Conservation (phyloP, 2,329 filamentous ascomycete species). For the Curvularia sp. region DNA sequence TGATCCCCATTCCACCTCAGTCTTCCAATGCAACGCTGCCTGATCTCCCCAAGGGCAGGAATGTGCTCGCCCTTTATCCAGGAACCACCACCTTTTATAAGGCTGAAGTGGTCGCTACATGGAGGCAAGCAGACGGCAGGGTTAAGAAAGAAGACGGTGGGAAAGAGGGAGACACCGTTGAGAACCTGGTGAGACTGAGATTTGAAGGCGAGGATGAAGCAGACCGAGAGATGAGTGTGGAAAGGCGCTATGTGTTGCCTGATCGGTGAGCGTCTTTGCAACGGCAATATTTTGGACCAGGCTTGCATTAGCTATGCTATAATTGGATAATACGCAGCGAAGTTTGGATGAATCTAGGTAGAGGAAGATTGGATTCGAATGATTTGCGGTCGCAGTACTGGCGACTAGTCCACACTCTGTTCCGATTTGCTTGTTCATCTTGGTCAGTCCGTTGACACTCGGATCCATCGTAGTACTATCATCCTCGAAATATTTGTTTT, state of each 20-base stretch:
- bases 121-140: conserved; percentile 46
- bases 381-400: neutral
- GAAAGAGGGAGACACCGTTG: conserved; percentile 51
- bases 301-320: neutral
- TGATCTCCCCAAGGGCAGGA: conserved; percentile 51
- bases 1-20: conserved; percentile 55
- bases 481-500: neutral
- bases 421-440: neutral
- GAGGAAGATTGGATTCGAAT: neutral
- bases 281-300: neutral
- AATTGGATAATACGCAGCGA: conserved; percentile 7
- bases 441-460: neutral
- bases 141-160: conserved; percentile 50
- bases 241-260: conserved; percentile 58
- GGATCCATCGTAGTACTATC: too few relatives aligned
- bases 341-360: conserved; percentile 3
- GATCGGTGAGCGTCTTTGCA: conserved; percentile 24
- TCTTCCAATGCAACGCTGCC: conserved; percentile 50
- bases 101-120: conserved; percentile 56
- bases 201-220: conserved; percentile 59
- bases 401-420: neutral
- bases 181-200: conserved; percentile 53
- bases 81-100: conserved; percentile 63
- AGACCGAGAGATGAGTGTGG: conserved; percentile 56
- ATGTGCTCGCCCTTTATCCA: conserved; percentile 60